Evolutionary conservation across 176 grass and related monocot species (phyloP).

Genomic region (Carex cristatella): DNA sequence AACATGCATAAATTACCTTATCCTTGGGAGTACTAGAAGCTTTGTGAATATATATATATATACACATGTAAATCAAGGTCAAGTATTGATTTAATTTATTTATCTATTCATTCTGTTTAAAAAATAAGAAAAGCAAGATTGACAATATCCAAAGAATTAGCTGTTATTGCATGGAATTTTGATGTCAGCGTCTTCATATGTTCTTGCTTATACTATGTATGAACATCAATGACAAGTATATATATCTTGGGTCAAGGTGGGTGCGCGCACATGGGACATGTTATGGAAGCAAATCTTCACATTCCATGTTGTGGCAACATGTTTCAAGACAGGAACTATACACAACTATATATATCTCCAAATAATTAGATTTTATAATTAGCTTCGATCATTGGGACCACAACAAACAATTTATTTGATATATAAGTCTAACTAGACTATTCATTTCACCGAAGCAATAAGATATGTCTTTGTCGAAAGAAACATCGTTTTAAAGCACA

Average conservation of each 20-base stretch:
- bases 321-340: background rate
- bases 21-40: background rate
- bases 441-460: background rate
- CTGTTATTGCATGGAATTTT: background rate
- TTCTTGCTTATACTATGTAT: background rate
- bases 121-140: background rate
- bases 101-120: background rate
- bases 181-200: background rate
- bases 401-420: background rate
- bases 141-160: background rate
- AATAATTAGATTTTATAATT: background rate
- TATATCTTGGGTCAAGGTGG: background rate
- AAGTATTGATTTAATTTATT: no score
- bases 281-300: background rate
- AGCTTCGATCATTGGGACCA: background rate
- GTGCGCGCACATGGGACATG: background rate
- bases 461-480: background rate
- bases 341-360: background rate
- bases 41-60: background rate
- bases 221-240: background rate
- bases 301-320: background rate
- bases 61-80: background rate
- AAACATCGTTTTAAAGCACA: background rate
- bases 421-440: slow-evolving; percentile 1
- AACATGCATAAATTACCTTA: background rate